These are phyloP conservation scores for Cochlearia excelsa DNA, from an alignment of 345 rosid species.

Conservation along the genomic window DNA sequence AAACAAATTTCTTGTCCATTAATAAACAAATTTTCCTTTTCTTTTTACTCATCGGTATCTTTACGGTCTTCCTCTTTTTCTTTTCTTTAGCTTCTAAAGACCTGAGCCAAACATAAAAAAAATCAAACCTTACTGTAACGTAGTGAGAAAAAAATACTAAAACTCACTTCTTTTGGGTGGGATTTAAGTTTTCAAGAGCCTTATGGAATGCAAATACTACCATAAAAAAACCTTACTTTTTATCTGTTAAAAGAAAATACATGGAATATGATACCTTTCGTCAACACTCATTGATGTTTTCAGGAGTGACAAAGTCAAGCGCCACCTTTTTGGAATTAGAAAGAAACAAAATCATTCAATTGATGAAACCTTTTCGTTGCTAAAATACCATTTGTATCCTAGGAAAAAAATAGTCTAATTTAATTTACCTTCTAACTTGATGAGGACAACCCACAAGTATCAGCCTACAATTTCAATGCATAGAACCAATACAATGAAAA, in stretches of 20 bases:
- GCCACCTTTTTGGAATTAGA: slow-evolving; percentile 67
- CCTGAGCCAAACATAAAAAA: too few species aligned
- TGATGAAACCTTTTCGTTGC: too few species aligned
- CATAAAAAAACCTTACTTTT: slow-evolving; percentile 23
- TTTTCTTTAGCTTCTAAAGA: too few species aligned
- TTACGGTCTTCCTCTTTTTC: too few species aligned
- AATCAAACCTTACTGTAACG: too few species aligned
- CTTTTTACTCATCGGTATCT: too few species aligned
- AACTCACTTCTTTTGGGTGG: slow-evolving; percentile 17
- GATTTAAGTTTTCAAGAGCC: slow-evolving; percentile 21
- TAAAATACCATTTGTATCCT: too few species aligned
- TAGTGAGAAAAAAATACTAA: too few species aligned
- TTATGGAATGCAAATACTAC: slow-evolving; percentile 16
- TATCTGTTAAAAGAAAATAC: slow-evolving; percentile 15
- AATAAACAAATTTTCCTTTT: too few species aligned
- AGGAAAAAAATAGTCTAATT: too few species aligned
- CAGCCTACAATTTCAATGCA: slow-evolving; percentile 35
- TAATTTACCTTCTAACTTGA: slow-evolving; percentile 38
- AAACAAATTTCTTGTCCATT: too few species aligned
- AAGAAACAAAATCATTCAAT: neutral
- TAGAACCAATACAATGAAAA: neutral
- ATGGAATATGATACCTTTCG: slow-evolving; percentile 43
- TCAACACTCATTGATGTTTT: slow-evolving; percentile 53
- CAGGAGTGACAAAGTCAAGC: slow-evolving; percentile 63
- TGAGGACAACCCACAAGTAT: slow-evolving; percentile 41